A percentile compares a stretch with the other conserved stretches of the same genome.
Evolutionary conservation across 495 filamentous ascomycete species (phyloP).

Genomic region (Pyrenula aspistea): DNA sequence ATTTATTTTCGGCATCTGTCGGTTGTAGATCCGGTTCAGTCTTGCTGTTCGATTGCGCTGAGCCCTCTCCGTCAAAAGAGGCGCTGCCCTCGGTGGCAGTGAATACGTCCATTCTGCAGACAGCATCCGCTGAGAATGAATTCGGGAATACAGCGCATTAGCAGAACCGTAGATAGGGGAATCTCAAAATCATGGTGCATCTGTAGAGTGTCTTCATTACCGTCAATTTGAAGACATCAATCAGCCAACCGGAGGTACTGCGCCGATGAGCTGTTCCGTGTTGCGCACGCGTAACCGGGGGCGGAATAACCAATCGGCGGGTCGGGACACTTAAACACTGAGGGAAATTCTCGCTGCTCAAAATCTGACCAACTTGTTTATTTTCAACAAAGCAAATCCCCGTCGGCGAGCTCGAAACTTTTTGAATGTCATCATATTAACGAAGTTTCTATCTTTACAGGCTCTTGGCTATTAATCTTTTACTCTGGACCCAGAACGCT

Average conservation of each 20-base stretch:
- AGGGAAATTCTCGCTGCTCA: no score
- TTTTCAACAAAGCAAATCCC: no score
- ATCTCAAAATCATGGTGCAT: neutral
- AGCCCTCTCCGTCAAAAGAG: conserved; percentile 1
- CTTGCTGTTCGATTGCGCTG: neutral
- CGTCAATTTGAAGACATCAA: neutral
- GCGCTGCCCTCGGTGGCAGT: conserved; percentile 7
- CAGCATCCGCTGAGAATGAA: neutral
- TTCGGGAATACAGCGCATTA: no score
- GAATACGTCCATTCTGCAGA: conserved; percentile 9
- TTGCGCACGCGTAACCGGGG: neutral
- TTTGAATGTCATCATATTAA: no score
- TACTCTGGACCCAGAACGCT: no score
- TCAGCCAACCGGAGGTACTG: no score
- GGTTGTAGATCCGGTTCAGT: conserved; percentile 6
- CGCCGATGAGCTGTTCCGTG: neutral
- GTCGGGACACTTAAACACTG: no score
- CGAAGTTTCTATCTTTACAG: no score
- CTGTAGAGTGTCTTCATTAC: neutral
- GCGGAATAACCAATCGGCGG: no score
- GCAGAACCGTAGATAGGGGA: neutral
- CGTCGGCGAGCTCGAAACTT: no score
- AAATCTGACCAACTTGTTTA: no score
- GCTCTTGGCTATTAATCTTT: no score
- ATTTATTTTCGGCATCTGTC: conserved; percentile 67